Conservation (phyloP, 305 asterid genomes). For the Plantago lanceolata region DNA sequence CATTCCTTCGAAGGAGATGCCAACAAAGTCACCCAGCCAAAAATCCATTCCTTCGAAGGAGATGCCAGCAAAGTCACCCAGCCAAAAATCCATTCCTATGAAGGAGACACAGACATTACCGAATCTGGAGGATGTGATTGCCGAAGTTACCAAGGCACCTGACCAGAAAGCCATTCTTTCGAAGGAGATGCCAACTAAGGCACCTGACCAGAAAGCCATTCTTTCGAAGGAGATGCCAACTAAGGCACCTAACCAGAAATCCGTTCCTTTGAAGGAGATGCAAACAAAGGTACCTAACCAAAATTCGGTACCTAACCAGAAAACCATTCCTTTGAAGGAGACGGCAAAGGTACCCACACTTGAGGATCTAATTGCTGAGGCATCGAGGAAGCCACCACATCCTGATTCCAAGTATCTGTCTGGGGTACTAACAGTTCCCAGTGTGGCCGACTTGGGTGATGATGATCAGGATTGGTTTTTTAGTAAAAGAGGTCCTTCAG, state of each 20-base stretch:
- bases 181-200: slow-evolving; percentile 3
- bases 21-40: too few species aligned
- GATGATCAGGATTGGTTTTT: slow-evolving; percentile 67
- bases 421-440: slow-evolving; percentile 49
- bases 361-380: slow-evolving; percentile 38
- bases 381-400: slow-evolving; percentile 57
- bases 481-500: slow-evolving; percentile 26
- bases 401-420: slow-evolving; percentile 57
- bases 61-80: too few species aligned
- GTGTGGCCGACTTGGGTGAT: slow-evolving; percentile 42
- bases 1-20: too few species aligned
- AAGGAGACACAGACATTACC: slow-evolving; percentile 10
- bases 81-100: too few species aligned
- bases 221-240: slow-evolving; percentile 14
- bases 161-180: neutral
- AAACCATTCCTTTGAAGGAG: slow-evolving; percentile 13
- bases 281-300: neutral
- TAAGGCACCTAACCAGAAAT: slow-evolving; percentile 23
- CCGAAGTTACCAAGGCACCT: slow-evolving; percentile 30
- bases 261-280: slow-evolving; percentile 14
- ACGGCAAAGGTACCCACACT: slow-evolving; percentile 18
- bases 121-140: slow-evolving; percentile 31
- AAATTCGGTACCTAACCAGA: slow-evolving; percentile 15
- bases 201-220: neutral
- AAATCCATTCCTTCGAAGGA: too few species aligned